phyloP scores from a whole-genome alignment of 2,329 filamentous ascomycete genomes.

The Exophiala sideris region DNA sequence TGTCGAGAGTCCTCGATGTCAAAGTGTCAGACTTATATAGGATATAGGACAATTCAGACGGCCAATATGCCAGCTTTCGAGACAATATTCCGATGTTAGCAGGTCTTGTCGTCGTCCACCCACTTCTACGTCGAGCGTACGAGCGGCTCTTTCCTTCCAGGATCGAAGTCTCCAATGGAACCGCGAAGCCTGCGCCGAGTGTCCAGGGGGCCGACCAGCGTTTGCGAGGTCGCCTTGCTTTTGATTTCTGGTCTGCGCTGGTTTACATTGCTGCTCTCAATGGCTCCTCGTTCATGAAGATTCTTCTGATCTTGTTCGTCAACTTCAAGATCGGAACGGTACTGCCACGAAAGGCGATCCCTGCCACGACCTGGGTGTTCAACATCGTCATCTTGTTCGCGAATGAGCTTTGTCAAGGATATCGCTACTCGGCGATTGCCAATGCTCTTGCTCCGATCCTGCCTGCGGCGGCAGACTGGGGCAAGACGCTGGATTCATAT shows the following conservation, averaged over 20 bases:
- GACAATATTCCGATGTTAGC: slow-evolving; percentile 79
- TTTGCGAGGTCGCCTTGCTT: slow-evolving; percentile 68
- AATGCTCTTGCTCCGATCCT: slow-evolving; percentile 46
- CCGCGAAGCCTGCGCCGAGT: slow-evolving; percentile 2
- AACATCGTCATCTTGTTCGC: slow-evolving; percentile 82
- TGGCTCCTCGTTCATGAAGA: slow-evolving; percentile 79
- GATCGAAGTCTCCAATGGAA: slow-evolving; percentile 4
- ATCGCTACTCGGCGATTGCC: slow-evolving; percentile 65
- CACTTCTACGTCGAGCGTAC: slow-evolving; percentile 70
- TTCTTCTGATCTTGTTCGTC: slow-evolving; percentile 71
- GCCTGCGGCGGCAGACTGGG: slow-evolving; percentile 57
- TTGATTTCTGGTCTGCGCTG: slow-evolving; percentile 77
- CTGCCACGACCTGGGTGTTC: slow-evolving; percentile 80
- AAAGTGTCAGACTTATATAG: slow-evolving; percentile 18
- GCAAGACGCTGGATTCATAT: slow-evolving; percentile 69
- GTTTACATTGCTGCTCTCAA: slow-evolving; percentile 77
- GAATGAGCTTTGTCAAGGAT: slow-evolving; percentile 81
- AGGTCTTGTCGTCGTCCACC: slow-evolving; percentile 71
- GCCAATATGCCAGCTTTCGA: slow-evolving; percentile 82
- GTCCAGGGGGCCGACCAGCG: slow-evolving; percentile 49
- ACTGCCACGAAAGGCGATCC: slow-evolving; percentile 68
- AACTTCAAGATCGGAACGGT: slow-evolving; percentile 78
- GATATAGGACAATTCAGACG: slow-evolving; percentile 76
- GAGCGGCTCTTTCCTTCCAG: slow-evolving; percentile 44
- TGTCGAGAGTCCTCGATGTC: slow-evolving; percentile 32